Conservation (phyloP, 2,329 filamentous ascomycete species). For the Acephala macrosclerotiorum region DNA sequence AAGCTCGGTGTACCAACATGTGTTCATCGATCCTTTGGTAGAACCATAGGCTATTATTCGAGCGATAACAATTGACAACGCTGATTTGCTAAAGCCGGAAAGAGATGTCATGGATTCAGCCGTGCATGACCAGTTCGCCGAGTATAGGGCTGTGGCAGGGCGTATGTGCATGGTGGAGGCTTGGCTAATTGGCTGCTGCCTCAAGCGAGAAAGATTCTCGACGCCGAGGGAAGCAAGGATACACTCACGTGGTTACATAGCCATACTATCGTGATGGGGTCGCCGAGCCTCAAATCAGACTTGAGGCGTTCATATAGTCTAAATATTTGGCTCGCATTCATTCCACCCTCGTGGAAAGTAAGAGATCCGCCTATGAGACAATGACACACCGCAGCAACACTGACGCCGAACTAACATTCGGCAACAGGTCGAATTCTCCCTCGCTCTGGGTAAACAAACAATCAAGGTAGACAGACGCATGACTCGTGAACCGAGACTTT, state of each 20-base stretch:
- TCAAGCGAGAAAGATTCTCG: not conserved
- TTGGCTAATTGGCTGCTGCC: not conserved
- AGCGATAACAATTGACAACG: not conserved
- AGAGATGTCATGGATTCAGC: not conserved
- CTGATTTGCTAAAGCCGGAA: not conserved
- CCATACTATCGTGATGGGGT: not conserved
- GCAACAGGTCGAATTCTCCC: too few relatives aligned
- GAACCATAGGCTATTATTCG: not conserved
- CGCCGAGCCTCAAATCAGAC: not conserved
- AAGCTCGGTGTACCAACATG: not conserved
- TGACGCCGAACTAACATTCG: too few relatives aligned
- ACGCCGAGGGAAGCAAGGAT: not conserved
- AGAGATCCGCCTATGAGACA: not conserved
- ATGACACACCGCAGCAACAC: too few relatives aligned
- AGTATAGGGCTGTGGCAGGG: conserved; percentile 9
- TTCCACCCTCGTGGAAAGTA: not conserved
- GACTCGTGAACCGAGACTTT: too few relatives aligned
- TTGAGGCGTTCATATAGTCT: not conserved
- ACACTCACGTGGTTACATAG: not conserved
- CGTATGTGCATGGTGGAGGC: conserved; percentile 1
- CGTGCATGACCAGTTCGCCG: not conserved
- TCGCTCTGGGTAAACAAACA: too few relatives aligned
- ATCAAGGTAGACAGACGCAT: too few relatives aligned
- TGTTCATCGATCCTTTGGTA: not conserved
- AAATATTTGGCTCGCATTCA: not conserved